These are phyloP conservation scores for Lachancea mirantina DNA, from an alignment of 805 yeast species.

Conservation along the genomic window DNA sequence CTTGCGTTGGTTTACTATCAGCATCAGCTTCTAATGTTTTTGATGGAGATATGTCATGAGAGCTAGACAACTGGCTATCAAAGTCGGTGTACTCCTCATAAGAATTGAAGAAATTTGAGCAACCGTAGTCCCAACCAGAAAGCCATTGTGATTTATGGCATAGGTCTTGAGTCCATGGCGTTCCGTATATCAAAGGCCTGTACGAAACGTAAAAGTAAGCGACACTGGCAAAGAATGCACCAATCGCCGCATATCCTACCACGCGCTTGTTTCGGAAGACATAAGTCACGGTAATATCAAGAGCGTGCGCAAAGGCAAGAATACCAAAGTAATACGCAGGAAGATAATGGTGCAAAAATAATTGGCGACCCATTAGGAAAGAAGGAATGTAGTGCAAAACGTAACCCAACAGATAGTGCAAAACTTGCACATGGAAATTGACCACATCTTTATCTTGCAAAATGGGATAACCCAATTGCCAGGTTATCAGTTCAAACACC, in stretches of 20 bases:
- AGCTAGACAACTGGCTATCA: constrained; percentile 3
- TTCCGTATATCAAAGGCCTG: constrained; percentile 71
- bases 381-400: constrained; percentile 65
- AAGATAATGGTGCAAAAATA: constrained; percentile 88
- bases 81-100: constrained; percentile 23
- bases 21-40: constrained; percentile 9
- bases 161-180: constrained; percentile 64
- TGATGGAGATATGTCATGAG: constrained; percentile 5
- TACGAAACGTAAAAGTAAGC: constrained; percentile 50
- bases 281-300: constrained; percentile 46
- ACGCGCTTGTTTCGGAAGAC: constrained; percentile 37
- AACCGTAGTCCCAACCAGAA: constrained; percentile 82
- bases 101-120: constrained; percentile 44
- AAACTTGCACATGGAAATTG: constrained; percentile 57
- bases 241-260: constrained; percentile 40
- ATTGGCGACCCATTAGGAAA: constrained; percentile 83
- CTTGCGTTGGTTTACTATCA: constrained; percentile 8
- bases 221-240: constrained; percentile 42
- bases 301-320: constrained; percentile 62
- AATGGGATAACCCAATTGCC: constrained; percentile 56
- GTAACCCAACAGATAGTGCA: constrained; percentile 66
- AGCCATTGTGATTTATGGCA: constrained; percentile 59
- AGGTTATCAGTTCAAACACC: constrained; percentile 42
- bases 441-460: constrained; percentile 46
- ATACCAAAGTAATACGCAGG: constrained; percentile 89